Conservation (phyloP, 768 basidiomycete species). For the Galerina marginata region DNA sequence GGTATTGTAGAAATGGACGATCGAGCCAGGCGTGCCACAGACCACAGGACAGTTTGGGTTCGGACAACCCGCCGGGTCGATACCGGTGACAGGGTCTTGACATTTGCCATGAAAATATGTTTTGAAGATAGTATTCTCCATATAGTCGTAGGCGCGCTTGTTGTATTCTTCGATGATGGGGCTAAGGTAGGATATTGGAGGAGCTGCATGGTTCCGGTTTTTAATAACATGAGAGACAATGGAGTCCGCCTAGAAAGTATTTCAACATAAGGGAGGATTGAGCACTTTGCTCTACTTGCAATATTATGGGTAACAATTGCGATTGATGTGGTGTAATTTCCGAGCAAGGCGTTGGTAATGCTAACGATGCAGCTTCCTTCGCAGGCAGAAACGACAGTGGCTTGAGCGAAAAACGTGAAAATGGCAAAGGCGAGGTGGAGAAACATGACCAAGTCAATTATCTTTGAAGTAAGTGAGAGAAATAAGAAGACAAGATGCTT, state of each 20-base stretch:
- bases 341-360: slow-evolving; percentile 61
- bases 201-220: slow-evolving; percentile 8
- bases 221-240: slow-evolving; percentile 21
- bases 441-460: not conserved
- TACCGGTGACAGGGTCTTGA: slow-evolving; percentile 46
- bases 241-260: slow-evolving; percentile 23
- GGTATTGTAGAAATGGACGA: slow-evolving; percentile 67
- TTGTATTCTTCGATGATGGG: slow-evolving; percentile 56
- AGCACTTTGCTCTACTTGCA: slow-evolving; percentile 37
- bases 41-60: slow-evolving; percentile 81
- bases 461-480: too few relatives aligned
- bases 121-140: slow-evolving; percentile 68
- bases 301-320: slow-evolving; percentile 41
- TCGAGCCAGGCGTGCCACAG: slow-evolving; percentile 82
- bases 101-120: slow-evolving; percentile 82
- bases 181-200: slow-evolving; percentile 39
- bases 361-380: slow-evolving; percentile 71
- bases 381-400: slow-evolving; percentile 54
- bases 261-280: not conserved
- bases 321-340: slow-evolving; percentile 54
- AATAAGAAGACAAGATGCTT: too few relatives aligned
- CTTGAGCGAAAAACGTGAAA: slow-evolving; percentile 30
- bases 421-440: slow-evolving; percentile 23
- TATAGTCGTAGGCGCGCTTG: slow-evolving; percentile 43
- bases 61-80: slow-evolving; percentile 73